These are phyloP conservation scores for Lactarius evosmus DNA, from an alignment of 768 basidiomycete genomes.

Conservation along the genomic window DNA sequence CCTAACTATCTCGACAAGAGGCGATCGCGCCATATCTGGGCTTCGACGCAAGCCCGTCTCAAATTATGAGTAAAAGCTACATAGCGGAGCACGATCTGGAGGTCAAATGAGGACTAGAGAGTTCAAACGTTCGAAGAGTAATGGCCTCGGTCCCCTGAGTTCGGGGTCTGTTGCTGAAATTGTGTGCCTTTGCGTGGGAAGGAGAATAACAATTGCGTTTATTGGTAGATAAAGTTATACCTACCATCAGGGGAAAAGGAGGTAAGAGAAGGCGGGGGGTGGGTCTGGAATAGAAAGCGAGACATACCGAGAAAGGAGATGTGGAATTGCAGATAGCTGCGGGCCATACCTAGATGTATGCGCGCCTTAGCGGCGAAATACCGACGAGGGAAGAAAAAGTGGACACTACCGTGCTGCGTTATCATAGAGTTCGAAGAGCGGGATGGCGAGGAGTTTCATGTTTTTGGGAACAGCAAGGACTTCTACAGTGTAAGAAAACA, in stretches of 20 bases:
- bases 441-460: conserved; percentile 97
- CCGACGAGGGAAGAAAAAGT: background rate
- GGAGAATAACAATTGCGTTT: conserved; percentile 1
- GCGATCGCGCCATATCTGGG: background rate
- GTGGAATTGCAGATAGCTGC: conserved; percentile 91
- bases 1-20: background rate
- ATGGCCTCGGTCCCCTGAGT: background rate
- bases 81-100: conserved; percentile 1
- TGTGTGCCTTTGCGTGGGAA: background rate
- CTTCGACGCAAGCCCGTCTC: conserved; percentile 4
- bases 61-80: conserved; percentile 18
- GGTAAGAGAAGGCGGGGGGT: conserved; percentile 1
- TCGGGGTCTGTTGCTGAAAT: background rate
- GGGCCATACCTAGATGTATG: conserved; percentile 68
- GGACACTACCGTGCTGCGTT: conserved; percentile 77
- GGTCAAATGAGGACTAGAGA: background rate
- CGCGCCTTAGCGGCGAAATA: background rate
- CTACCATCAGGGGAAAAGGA: conserved; percentile 32
- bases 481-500: conserved; percentile 46
- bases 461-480: conserved; percentile 96
- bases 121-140: background rate
- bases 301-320: conserved; percentile 76
- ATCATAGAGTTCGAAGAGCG: conserved; percentile 95
- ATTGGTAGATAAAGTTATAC: conserved; percentile 34
- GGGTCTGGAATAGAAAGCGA: background rate